Conservation (phyloP, 2,329 filamentous ascomycete species). For the Stagonosporopsis cucurbitacearum region DNA sequence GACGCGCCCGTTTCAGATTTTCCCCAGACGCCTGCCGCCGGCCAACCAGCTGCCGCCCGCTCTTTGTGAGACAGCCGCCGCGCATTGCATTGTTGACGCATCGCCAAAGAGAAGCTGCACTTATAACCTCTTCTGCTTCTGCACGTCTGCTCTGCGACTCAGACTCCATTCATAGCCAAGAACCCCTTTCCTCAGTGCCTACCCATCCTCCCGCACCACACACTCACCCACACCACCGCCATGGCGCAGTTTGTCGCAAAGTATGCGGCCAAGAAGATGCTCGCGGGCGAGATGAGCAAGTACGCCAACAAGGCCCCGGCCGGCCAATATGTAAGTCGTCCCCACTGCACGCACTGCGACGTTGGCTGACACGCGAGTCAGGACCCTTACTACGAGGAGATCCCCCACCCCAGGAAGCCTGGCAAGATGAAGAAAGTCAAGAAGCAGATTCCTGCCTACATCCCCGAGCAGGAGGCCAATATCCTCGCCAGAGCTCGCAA, state of each 20-base stretch:
- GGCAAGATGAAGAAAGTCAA: conserved; percentile 82
- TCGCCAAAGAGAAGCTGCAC: conserved; percentile 7
- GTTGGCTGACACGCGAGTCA: conserved; percentile 49
- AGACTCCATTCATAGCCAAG: conserved; percentile 9
- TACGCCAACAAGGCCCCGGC: conserved; percentile 54
- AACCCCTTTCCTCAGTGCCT: conserved; percentile 3
- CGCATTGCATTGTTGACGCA: conserved; percentile 19
- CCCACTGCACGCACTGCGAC: background rate
- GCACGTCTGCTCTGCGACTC: conserved; percentile 5
- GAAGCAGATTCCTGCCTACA: conserved; percentile 82
- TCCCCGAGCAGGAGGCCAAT: conserved; percentile 81
- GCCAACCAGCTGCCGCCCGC: conserved; percentile 40
- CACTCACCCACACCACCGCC: conserved; percentile 16
- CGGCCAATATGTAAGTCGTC: conserved; percentile 50
- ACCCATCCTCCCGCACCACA: conserved; percentile 3
- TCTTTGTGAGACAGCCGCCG: conserved; percentile 37
- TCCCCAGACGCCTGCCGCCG: conserved; percentile 28
- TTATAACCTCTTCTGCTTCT: conserved; percentile 31
- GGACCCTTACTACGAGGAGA: conserved; percentile 89
- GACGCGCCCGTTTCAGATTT: conserved; percentile 51
- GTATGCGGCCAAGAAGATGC: conserved; percentile 58
- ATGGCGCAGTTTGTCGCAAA: conserved; percentile 57
- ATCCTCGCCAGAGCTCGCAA: conserved; percentile 86
- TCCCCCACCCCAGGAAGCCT: conserved; percentile 74
- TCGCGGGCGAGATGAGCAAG: conserved; percentile 56